These are phyloP conservation scores for Petunia axillaris DNA, from an alignment of 257 asterid genomes.

Conservation along the genomic window DNA sequence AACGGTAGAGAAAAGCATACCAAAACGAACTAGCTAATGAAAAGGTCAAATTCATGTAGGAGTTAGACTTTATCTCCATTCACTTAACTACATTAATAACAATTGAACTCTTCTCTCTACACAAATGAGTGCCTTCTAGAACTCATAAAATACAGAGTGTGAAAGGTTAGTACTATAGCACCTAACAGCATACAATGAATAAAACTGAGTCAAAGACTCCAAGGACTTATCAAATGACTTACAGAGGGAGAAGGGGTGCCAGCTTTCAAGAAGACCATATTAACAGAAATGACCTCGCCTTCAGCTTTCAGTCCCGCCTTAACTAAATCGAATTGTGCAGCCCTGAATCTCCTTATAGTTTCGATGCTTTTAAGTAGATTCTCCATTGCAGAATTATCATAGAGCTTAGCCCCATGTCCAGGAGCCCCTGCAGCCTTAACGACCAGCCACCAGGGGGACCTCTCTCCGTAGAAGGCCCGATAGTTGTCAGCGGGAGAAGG, in stretches of 20 bases:
- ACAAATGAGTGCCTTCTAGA: background rate
- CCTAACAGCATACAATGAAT: background rate
- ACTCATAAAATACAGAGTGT: background rate
- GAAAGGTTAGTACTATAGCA: background rate
- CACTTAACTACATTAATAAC: conserved; percentile 1
- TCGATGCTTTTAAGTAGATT: conserved; percentile 86
- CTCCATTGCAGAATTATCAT: conserved; percentile 92
- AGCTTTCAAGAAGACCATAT: conserved; percentile 87
- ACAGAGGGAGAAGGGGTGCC: conserved; percentile 95
- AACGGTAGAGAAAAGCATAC: background rate
- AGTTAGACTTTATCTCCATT: conserved; percentile 2
- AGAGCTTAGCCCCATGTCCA: conserved; percentile 96
- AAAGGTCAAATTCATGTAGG: background rate
- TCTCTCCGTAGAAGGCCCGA: conserved; percentile 82
- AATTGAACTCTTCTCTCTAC: background rate
- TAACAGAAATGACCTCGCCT: conserved; percentile 90
- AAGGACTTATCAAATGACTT: conserved; percentile 19
- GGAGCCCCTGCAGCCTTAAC: conserved; percentile 87
- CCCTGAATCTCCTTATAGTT: conserved; percentile 76
- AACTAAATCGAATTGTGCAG: conserved; percentile 83
- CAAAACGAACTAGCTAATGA: background rate
- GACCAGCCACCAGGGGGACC: conserved; percentile 85
- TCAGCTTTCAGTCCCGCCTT: conserved; percentile 77
- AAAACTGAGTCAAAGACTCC: conserved; percentile 10
- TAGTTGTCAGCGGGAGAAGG: conserved; percentile 70